Percentiles rank a stretch among this genome's conserved stretches.
These are phyloP conservation scores for Curvularia eragrostidis DNA, from an alignment of 2,329 filamentous ascomycete species.

Conservation along the genomic window DNA sequence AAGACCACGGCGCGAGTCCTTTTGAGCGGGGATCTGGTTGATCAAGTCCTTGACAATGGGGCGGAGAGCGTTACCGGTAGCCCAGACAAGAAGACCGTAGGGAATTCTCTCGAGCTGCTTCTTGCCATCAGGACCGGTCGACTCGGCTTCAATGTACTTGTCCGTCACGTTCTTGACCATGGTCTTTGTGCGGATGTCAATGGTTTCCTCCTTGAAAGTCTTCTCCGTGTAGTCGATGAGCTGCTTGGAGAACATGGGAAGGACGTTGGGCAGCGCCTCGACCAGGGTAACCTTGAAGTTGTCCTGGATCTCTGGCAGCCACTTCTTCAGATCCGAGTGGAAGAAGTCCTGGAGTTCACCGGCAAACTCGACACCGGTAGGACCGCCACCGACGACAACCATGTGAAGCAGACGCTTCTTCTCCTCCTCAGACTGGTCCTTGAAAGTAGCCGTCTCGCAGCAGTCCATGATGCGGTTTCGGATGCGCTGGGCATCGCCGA, in stretches of 20 bases:
- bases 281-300: conserved; percentile 98
- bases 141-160: conserved; percentile 90
- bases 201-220: conserved; percentile 98
- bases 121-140: conserved; percentile 79
- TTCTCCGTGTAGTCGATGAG: conserved; percentile 99
- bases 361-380: conserved; percentile 97
- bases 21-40: conserved; percentile 89
- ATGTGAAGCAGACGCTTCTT: conserved; percentile 95
- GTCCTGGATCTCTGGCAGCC: conserved; percentile 92
- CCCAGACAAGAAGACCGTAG: conserved; percentile 97
- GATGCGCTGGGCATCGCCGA: conserved; percentile 92
- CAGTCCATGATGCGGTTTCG: conserved; percentile 99
- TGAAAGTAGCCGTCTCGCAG: conserved; percentile 97
- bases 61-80: conserved; percentile 93
- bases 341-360: conserved; percentile 99
- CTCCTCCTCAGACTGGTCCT: conserved; percentile 88
- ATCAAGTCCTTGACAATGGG: conserved; percentile 91
- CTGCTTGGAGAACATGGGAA: conserved; percentile 99
- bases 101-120: conserved; percentile 84
- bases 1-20: conserved; percentile 91
- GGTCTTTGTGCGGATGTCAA: conserved; percentile 96
- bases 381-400: conserved; percentile 85
- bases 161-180: conserved; percentile 98
- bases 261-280: conserved; percentile 93
- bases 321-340: conserved; percentile 96